Evolutionary conservation across 2,329 filamentous ascomycete genomes (phyloP).

Genomic region (Pleochaeta shiraiana): DNA sequence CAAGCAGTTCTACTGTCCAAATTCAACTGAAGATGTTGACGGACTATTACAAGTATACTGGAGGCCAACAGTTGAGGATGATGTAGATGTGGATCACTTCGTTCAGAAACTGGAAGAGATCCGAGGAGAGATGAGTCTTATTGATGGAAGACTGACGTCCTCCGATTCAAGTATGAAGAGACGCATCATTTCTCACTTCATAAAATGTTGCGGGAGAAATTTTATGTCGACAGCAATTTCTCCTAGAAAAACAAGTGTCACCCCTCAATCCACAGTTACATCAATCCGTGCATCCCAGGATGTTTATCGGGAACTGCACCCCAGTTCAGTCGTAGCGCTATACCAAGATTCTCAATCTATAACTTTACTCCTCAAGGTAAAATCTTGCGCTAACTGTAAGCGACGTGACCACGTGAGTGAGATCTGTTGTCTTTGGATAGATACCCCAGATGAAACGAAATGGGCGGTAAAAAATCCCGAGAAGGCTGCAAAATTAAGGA

Average conservation of each 20-base stretch:
- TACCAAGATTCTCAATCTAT: neutral
- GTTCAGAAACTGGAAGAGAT: neutral
- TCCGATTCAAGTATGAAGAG: constrained; percentile 1
- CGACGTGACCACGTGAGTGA: neutral
- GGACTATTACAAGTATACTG: neutral
- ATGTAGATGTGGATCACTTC: neutral
- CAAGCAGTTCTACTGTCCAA: neutral
- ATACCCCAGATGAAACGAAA: neutral
- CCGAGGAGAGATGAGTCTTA: neutral
- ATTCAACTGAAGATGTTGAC: neutral
- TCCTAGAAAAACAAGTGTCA: neutral
- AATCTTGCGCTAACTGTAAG: neutral
- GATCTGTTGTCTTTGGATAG: neutral
- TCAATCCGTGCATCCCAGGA: neutral
- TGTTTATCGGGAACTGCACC: neutral
- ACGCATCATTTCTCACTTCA: neutral
- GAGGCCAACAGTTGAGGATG: neutral
- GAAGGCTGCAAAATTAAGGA: neutral
- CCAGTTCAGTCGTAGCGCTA: neutral
- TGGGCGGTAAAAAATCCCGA: neutral
- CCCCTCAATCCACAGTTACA: neutral
- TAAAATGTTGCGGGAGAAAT: neutral
- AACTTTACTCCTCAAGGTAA: neutral
- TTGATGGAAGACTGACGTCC: neutral
- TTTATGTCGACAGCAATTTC: neutral